Evolutionary conservation across 1,139 yeast species (phyloP), one percentile per base, ranked within the genome.

Genomic region (Suhomyces panamericanus): DNA sequence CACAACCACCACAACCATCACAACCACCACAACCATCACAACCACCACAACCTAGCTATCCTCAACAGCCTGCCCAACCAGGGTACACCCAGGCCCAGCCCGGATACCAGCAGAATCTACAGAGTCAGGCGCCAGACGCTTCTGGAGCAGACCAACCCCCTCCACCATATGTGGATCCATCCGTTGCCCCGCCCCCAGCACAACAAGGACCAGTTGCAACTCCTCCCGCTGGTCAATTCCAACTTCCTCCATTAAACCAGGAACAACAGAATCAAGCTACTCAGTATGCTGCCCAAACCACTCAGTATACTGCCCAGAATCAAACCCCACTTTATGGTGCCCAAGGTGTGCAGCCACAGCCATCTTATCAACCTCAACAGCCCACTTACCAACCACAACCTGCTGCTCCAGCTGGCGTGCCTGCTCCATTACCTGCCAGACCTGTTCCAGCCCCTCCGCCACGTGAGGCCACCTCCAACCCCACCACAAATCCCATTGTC

Each of bases 401-500:
- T 10, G 4, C 12, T 10, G 29, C 29, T 20, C 24, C 24, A 5
- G 7, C 24, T 6, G 24, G 24, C 24, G 24, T 20, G 24, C 29
- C 29, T 26, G 29, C 16, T 26, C 36, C 16, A 17, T 26, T 26
- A 10, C 29, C 29, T 10, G n/a, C 29, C 2, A 26, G 29, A 26
- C 35, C 47, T 13, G 30, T 31, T n/a, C 38, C 33, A 11, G 38
- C 28, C 6, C 38, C 11, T 14, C 34, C 41, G 3, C 35, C 17
- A 26, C 34, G 26, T 7, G 33, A 28, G 12, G 5, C 27, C 8
- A 11, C 22, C n/a, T 16, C 33, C 12, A 24, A 24, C 6, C 24
- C 31, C 17, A 26, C n/a, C 13, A 22, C 35, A 20, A 26, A 28
- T n/a, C 46, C 41, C 26, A 38, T 46, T 6, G 50, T 53, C 4